Base-by-base conservation (phyloP, 495 filamentous ascomycete genomes). In the Tuber indicum region DNA sequence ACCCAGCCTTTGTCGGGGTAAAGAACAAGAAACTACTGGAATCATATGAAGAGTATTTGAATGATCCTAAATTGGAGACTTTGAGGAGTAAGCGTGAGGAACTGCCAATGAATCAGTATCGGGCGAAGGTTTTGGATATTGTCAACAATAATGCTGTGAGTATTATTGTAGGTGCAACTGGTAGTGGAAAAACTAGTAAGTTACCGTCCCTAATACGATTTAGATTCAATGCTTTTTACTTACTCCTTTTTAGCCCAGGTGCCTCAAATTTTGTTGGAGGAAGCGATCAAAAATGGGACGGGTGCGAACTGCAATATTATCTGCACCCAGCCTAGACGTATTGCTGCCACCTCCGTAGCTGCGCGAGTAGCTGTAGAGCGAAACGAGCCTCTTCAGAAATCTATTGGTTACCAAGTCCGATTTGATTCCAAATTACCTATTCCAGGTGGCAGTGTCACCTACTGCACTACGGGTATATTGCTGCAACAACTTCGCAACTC, bases 391-490 rank as follows among this genome's bases (percentile, higher is more conserved):
- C 79, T 90, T 46, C 85, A 86, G 72, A 76, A 88, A 19, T 85
- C 83, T 21, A 84, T 91, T 70, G 89, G 89, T 58, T 89, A 89
- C 76, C 85, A 87, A 14, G 86, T 90, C 32, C 86, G 88, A 42
- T 88, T 88, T 76, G 86, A 89, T 66, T 69, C 82, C 5, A 85
- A 86, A 74, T 74, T 84, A 32, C 86, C 87, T 42, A 74, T 75
- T 70, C 45, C 80, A 19, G 84, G 84, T 70, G 86, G 86, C 66
- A 86, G 86, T 71, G 87, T 90, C 77, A 88, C 84, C 5, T 91
- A 88, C 75, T 90, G 89, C 81, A 91, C 89, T 9, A 87, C 87
- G 2, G 89, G 89, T 49, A 87, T 89, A 49, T 79, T 89, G 32
- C 83, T 89, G 42, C 86, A 86, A 72, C 85, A 87, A 72, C 77